Evolutionary conservation across 2,329 filamentous ascomycete genomes (phyloP), one percentile per base, ranked within the genome.

Genomic region (Neopestalotiopsis clavispora): DNA sequence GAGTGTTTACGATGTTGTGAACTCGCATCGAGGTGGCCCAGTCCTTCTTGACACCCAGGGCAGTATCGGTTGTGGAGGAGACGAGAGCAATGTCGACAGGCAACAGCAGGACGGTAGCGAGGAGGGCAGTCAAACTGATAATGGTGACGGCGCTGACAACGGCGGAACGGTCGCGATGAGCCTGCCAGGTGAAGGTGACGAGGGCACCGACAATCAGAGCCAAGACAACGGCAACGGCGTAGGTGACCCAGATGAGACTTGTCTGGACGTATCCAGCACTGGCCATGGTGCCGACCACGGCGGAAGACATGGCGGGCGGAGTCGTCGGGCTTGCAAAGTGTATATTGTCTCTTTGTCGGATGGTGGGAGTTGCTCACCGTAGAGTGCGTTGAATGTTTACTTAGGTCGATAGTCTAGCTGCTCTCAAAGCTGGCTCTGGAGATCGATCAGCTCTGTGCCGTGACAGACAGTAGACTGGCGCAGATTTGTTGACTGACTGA

Each of bases 21-120:
- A 98, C 90, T 66, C 90, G 90, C 72, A 92, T 89, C 32, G 94
- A 93, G 0, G 93, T 97, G 12, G 96, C 96, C 96, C 96, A 99
- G 74, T 95, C 91, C 81, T 98, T 98, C 84, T 97, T 97, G 63
- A 87, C 87, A 69, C 96, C 96, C 42, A 92, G 85, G 63, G 90
- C 88, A 5, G 91, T 88, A 67, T 91, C 91, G 14, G 90, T 92
- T 0, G 96, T 99, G 6, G 94, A 94, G 1, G 95, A 98, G 62
- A 98, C 92, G 74, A 99, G 89, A 12, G 96, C 96, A 74, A 98
- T 94, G 80, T 99, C 96, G 79, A 98, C 95, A 30, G 96, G 96
- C 34, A 98, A 89, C 28, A 99, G 89, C 42, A 99, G 88, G 34
- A 98, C 91, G 1, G 96, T 99, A 14, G 96, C 96, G 67, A 99